phyloP scores from a whole-genome alignment of 164 flowering plant genomes.

The Berberis vulgaris region DNA sequence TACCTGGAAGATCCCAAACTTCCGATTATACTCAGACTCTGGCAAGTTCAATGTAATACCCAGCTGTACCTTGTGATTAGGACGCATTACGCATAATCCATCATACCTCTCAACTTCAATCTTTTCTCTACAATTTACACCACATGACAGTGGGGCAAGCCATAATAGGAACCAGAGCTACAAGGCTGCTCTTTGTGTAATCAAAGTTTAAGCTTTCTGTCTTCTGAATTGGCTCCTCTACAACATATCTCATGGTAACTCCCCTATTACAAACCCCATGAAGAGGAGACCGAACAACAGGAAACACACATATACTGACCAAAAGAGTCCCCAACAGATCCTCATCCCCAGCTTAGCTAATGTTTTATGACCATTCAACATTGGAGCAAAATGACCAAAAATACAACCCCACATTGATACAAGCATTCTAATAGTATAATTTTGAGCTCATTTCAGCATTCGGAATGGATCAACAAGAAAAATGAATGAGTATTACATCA shows the following conservation, averaged over 20 bases:
- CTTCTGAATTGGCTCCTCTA: conserved; percentile 56
- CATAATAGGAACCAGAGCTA: conserved; percentile 48
- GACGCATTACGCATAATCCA: conserved; percentile 35
- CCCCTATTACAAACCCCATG: conserved; percentile 47
- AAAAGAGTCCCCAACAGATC: conserved; percentile 54
- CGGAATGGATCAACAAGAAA: conserved; percentile 42
- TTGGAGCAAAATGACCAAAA: conserved; percentile 12
- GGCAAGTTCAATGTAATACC: conserved; percentile 57
- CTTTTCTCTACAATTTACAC: conserved; percentile 26
- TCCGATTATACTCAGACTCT: conserved; percentile 55
- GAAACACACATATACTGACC: conserved; percentile 52
- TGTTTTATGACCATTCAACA: conserved; percentile 23
- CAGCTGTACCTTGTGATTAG: conserved; percentile 44
- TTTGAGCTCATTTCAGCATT: conserved; percentile 18
- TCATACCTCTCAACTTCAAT: conserved; percentile 15
- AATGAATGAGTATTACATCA: conserved; percentile 22
- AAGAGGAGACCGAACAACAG: conserved; percentile 44
- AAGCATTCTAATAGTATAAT: conserved; percentile 15
- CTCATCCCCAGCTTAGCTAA: conserved; percentile 21
- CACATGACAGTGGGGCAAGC: conserved; percentile 26
- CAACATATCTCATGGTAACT: conserved; percentile 39
- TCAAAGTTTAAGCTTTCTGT: conserved; percentile 62
- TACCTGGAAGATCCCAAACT: conserved; percentile 60
- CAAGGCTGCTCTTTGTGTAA: conserved; percentile 60
- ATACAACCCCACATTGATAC: conserved; percentile 13